Percentiles rank a stretch among this genome's conserved stretches.
Conservation (phyloP, 2,329 filamentous ascomycete genomes). For the Dothideomycetes sp. region DNA sequence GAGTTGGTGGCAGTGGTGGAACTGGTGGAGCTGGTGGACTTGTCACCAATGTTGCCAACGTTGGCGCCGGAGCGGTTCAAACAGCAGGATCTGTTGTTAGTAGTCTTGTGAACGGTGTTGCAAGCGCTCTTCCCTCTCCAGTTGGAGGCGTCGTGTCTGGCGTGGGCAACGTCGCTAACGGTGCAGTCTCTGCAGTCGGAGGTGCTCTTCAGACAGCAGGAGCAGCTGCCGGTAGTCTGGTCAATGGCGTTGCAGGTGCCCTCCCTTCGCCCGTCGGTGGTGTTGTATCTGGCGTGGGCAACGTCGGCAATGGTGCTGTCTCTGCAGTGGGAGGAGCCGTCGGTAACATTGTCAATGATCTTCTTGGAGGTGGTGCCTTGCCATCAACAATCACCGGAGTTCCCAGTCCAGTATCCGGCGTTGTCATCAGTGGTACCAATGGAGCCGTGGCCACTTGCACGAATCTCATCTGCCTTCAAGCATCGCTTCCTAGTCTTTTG, state of each 20-base stretch:
- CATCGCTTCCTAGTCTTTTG: constrained; percentile 6
- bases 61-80: background rate
- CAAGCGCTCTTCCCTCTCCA: background rate
- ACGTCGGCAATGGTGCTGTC: background rate
- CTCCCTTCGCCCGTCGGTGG: constrained; percentile 3
- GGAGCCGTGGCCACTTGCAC: constrained; percentile 11
- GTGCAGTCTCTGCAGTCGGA: constrained; percentile 1
- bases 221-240: background rate
- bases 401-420: constrained; percentile 5
- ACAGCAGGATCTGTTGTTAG: background rate
- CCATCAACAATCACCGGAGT: constrained; percentile 4
- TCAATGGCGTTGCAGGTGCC: background rate
- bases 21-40: background rate
- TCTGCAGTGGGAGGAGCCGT: constrained; percentile 1
- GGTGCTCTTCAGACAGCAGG: background rate
- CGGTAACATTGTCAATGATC: constrained; percentile 1
- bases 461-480: constrained; percentile 7
- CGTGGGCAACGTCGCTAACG: constrained; percentile 1
- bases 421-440: constrained; percentile 6
- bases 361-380: constrained; percentile 9
- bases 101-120: background rate
- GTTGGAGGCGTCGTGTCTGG: constrained; percentile 2
- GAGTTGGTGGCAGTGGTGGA: background rate
- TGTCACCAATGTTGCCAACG: background rate
- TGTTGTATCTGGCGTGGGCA: constrained; percentile 2